Evolutionary conservation across 2,329 filamentous ascomycete species (phyloP).

Genomic region (Dothistroma pini): DNA sequence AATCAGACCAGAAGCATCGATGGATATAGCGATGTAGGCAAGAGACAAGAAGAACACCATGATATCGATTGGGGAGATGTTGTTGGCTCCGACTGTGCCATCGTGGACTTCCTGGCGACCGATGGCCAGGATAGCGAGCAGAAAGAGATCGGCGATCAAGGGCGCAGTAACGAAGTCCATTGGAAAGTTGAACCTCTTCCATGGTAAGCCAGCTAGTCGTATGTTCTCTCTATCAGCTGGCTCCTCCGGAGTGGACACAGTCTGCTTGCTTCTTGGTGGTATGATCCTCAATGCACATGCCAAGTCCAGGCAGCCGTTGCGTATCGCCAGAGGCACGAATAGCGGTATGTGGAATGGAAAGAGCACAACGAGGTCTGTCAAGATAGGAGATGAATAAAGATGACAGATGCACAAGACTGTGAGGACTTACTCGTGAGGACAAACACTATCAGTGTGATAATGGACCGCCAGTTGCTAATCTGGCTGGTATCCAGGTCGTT

Average conservation of each 20-base stretch:
- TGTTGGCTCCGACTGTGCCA: conserved; percentile 62
- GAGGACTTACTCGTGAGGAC: conserved; percentile 62
- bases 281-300: conserved; percentile 54
- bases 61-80: conserved; percentile 67
- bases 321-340: conserved; percentile 53
- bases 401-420: not conserved
- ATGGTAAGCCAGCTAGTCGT: not conserved
- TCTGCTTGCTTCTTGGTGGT: conserved; percentile 36
- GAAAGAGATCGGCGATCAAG: conserved; percentile 65
- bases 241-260: not conserved
- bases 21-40: conserved; percentile 73
- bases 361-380: conserved; percentile 62
- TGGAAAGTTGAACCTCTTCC: conserved; percentile 52
- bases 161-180: conserved; percentile 70
- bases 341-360: conserved; percentile 66
- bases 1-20: conserved; percentile 71
- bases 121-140: conserved; percentile 67
- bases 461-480: conserved; percentile 65
- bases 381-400: not conserved
- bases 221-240: not conserved
- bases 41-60: conserved; percentile 69
- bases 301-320: conserved; percentile 43
- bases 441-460: conserved; percentile 66
- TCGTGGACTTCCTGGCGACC: conserved; percentile 63
- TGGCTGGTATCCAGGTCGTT: conserved; percentile 48